A percentile compares a stretch with the other conserved stretches of the same genome.
These are phyloP conservation scores for Candida tibetensis DNA, from an alignment of 805 yeast genomes.

Conservation along the genomic window DNA sequence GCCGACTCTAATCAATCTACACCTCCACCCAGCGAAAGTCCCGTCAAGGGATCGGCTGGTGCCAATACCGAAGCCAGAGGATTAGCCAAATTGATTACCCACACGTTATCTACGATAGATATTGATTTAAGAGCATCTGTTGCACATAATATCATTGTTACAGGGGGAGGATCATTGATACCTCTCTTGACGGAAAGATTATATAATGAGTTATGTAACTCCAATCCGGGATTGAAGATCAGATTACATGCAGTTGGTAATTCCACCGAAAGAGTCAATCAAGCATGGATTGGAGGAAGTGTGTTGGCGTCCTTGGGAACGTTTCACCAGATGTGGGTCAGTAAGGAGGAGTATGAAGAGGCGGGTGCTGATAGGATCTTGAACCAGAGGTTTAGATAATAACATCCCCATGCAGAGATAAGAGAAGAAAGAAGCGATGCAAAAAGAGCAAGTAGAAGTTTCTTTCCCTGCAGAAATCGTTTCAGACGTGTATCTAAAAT, in stretches of 20 bases:
- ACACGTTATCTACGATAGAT: conserved; percentile 59
- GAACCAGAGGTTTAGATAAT: conserved; percentile 74
- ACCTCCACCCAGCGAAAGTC: conserved; percentile 15
- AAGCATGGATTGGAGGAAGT: conserved; percentile 91
- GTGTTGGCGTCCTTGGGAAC: conserved; percentile 86
- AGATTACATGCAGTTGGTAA: conserved; percentile 81
- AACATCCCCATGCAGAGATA: background rate
- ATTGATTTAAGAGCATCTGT: conserved; percentile 80
- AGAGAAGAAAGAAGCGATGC: background rate
- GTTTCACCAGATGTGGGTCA: conserved; percentile 94
- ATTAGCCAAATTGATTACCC: conserved; percentile 58
- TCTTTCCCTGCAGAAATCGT: too few relatives aligned
- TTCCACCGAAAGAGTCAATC: conserved; percentile 69
- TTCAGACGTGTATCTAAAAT: too few relatives aligned
- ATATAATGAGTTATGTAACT: conserved; percentile 61
- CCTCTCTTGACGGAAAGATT: conserved; percentile 81
- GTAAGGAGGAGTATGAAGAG: conserved; percentile 81
- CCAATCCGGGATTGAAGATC: conserved; percentile 82
- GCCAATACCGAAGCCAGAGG: conserved; percentile 37
- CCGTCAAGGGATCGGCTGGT: conserved; percentile 9
- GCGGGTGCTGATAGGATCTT: conserved; percentile 80
- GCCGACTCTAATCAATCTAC: conserved; percentile 36
- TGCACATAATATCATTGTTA: conserved; percentile 84
- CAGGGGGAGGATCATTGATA: conserved; percentile 78
- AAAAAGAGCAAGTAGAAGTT: background rate